Base-by-base conservation (phyloP, 192 early-diverging fungal species). In the Entomortierella chlamydospora region DNA sequence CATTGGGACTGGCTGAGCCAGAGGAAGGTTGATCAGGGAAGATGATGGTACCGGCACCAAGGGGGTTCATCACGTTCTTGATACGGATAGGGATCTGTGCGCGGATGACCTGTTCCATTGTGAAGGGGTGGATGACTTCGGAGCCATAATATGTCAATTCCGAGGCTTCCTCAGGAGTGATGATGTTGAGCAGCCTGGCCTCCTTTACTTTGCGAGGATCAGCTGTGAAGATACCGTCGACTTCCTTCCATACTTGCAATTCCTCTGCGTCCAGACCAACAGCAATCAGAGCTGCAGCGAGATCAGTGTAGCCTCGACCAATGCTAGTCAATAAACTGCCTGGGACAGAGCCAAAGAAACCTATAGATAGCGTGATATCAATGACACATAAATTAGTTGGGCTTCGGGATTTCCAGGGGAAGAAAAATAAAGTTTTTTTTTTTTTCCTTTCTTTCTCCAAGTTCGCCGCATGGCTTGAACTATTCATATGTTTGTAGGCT, bases 91-190 rank as follows among this genome's bases (percentile, higher is more conserved):
- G 98, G 73, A 99, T 98, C 47, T 89, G 84, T 20, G 95, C 94
- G 41, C 96, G 93, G 73, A 99, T 99, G 41, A 98, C 96, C 73
- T 99, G 98, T 70, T 99, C 96, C 98, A 99, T 99, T 5, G 98
- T 99, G 86, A 98, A 98, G 12, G 98, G 98, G 70, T 99, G 98
- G 72, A 99, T 99, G 49, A 98, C 97, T 62, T 94, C 92, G 0
- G 90, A 91, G 22, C 92, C 97, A 74, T 99, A 99, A 83, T 97
- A 99, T 8, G 98, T 99, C 70, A 99, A 85, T 82, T 99, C 98
- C 20, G 98, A 90, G 7, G 98, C 98, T 72, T 99, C 98, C 73
- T 98, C 98, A 26, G 98, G 98, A 18, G 96, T 94, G 84, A 99
- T 99, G 63, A 94, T 91, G 28, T 91, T 88, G 45, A 99, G 89